Conservation (phyloP, 108 stramenopile genomes). For the Cyclotella kingstonii region DNA sequence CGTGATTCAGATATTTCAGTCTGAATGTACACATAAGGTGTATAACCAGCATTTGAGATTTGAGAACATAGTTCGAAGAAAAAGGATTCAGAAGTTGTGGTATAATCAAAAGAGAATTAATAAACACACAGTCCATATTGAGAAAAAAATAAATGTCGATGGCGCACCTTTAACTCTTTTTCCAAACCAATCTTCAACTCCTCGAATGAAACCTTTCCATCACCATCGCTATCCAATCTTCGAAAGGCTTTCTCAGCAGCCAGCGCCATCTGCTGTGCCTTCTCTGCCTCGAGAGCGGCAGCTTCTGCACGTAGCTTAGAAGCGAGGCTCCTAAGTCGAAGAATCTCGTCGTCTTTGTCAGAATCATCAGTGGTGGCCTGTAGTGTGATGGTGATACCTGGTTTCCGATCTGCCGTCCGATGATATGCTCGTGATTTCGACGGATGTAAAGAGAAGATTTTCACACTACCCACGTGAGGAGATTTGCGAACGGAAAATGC, state of each 20-base stretch:
- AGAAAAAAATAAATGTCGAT: background rate
- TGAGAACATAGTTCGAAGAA: too few relatives aligned
- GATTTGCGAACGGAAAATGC: too few relatives aligned
- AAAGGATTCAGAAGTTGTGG: background rate
- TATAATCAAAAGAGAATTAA: background rate
- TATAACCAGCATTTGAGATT: too few relatives aligned
- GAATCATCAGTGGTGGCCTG: too few relatives aligned
- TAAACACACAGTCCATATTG: background rate
- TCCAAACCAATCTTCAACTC: slow-evolving; percentile 81
- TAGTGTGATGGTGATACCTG: too few relatives aligned
- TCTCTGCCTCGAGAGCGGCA: slow-evolving; percentile 72
- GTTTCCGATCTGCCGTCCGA: too few relatives aligned
- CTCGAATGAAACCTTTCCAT: slow-evolving; percentile 65
- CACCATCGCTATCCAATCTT: slow-evolving; percentile 76
- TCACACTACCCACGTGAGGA: too few relatives aligned
- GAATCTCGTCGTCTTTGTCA: slow-evolving; percentile 68
- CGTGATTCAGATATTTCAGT: slow-evolving; percentile 69
- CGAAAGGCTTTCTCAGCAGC: slow-evolving; percentile 71
- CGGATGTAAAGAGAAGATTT: too few relatives aligned
- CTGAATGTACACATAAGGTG: too few relatives aligned
- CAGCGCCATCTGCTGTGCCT: slow-evolving; percentile 66
- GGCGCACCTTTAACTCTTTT: slow-evolving; percentile 60
- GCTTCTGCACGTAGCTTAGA: slow-evolving; percentile 81
- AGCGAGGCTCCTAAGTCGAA: slow-evolving; percentile 68
- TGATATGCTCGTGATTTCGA: too few relatives aligned